phyloP scores from a whole-genome alignment of 148 eudicot species.

The Spergularia bocconei region DNA sequence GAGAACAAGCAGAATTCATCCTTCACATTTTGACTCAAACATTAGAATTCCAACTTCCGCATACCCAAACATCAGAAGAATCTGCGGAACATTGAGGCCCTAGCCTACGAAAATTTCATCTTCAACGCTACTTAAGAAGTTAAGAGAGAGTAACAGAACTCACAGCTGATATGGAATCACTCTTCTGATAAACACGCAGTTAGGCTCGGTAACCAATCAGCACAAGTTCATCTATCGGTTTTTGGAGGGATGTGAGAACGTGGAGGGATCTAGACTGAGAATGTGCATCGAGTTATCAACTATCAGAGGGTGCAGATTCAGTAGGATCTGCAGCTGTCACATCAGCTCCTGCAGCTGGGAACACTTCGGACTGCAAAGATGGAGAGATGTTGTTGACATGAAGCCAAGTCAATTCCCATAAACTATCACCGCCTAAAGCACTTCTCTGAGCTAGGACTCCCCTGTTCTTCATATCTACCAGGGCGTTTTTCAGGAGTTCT shows the following conservation, averaged over 20 bases:
- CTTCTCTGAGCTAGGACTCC: conserved; percentile 60
- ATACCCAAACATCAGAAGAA: neutral
- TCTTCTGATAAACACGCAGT: neutral
- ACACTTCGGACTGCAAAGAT: conserved; percentile 52
- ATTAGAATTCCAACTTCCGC: neutral
- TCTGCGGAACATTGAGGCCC: conserved; percentile 9
- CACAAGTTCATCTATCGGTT: no score
- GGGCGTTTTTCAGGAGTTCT: conserved; percentile 61
- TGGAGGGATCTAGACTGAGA: no score
- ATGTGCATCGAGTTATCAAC: conserved; percentile 8
- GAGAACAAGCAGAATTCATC: neutral
- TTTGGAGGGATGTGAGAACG: no score
- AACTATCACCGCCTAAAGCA: conserved; percentile 60
- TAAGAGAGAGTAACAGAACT: neutral
- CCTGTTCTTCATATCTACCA: conserved; percentile 55
- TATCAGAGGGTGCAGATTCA: conserved; percentile 23
- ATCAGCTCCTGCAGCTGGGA: conserved; percentile 34
- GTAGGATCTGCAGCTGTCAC: conserved; percentile 11
- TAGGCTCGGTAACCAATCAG: no score
- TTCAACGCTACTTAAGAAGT: conserved; percentile 1
- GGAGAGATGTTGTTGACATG: conserved; percentile 69
- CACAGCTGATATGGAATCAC: neutral
- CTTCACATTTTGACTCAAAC: conserved; percentile 16
- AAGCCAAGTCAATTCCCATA: conserved; percentile 78
- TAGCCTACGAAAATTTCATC: neutral